Base-by-base conservation (phyloP, 306 rosid species). In the Gynostemma pentaphyllum region DNA sequence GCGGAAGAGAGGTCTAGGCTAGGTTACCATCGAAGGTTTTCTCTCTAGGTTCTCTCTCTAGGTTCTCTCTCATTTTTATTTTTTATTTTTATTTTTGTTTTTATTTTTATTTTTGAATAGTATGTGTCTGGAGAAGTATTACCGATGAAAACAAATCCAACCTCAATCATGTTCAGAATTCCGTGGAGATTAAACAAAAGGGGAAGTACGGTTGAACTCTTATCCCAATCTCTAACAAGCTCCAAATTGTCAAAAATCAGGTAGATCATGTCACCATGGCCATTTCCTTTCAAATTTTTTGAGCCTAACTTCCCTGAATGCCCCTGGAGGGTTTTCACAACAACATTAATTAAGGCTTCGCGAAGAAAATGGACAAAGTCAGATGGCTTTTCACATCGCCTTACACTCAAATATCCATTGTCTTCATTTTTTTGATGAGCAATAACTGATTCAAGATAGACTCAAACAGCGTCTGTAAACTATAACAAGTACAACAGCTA, bases 141-240 rank as follows among this genome's bases (percentile, higher is more conserved):
- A 82, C 99, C 88, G 70, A 86, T 78, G 67, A 92, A 92, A 83
- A 92, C 77, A 64, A 92, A 32, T 64, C 96, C 87, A 37, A 92
- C 80, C 74, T 84, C 84, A 0, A 84, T 91, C 81, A 84, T 76
- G 70, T 86, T 92, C 61, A 92, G 79, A 67, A 84, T 45, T 55
- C 86, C 94, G 70, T 81, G 68, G 67, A 92, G 90, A 78, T 92
- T 92, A 62, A 88, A 86, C 44, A 88, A 72, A 10, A 92, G 75
- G 21, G 95, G 88, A 39, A 88, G 28, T 69, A 88, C 56, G 27
- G 75, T 86, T 45, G 82, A 84, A 80, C 87, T 85, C 68, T 84
- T 92, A 59, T 88, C 96, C 96, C 99, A 92, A 67, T 79, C 94
- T 75, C 81, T 78, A 72, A 86, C 77, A 76, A 82, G 88, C 70